Conservation (phyloP, 805 yeast genomes). For the Lipomyces japonicus region DNA sequence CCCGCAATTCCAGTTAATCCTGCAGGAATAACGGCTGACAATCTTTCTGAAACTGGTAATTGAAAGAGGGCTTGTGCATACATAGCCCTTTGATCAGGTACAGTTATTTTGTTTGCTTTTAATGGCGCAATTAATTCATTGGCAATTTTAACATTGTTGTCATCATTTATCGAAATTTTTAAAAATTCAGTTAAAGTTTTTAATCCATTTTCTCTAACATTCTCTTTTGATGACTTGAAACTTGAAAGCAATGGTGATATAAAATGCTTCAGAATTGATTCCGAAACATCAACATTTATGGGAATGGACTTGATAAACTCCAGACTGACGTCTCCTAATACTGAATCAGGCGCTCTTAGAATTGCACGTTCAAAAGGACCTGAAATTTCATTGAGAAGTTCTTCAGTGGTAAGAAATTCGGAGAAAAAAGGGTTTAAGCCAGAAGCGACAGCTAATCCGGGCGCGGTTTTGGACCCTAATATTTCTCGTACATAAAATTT, state of each 20-base stretch:
- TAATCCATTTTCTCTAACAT: conserved; percentile 52
- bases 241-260: conserved; percentile 51
- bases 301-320: conserved; percentile 44
- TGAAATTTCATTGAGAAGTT: conserved; percentile 43
- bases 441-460: conserved; percentile 6
- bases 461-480: conserved; percentile 31
- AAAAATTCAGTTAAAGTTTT: conserved; percentile 38
- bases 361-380: conserved; percentile 71
- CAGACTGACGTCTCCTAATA: conserved; percentile 55
- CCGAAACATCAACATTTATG: conserved; percentile 43
- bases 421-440: conserved; percentile 46
- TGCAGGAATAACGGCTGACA: conserved; percentile 43
- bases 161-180: conserved; percentile 32
- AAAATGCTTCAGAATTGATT: conserved; percentile 45
- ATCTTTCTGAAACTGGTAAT: conserved; percentile 33
- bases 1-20: conserved; percentile 51
- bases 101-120: conserved; percentile 53
- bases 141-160: conserved; percentile 39
- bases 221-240: conserved; percentile 66
- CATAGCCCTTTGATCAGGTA: conserved; percentile 61
- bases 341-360: conserved; percentile 71
- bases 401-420: conserved; percentile 43
- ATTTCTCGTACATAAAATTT: conserved; percentile 34
- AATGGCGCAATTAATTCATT: conserved; percentile 56
- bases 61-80: conserved; percentile 46